These are phyloP conservation scores for Phytophthora hybrid DNA, from an alignment of 352 stramenopile genomes.

Conservation along the genomic window DNA sequence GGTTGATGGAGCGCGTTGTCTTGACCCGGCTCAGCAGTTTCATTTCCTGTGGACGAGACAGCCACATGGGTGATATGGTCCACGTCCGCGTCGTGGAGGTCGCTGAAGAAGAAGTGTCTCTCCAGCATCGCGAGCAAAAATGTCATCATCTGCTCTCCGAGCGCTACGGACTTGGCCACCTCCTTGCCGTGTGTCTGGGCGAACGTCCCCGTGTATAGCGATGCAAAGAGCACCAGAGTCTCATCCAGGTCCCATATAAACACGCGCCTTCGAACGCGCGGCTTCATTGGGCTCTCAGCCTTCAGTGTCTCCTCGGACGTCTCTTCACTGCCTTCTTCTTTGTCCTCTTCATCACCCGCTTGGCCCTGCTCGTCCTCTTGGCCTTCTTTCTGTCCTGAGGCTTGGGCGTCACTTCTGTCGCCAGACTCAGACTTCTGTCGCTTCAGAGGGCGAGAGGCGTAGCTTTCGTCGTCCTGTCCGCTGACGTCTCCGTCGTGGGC, in stretches of 20 bases:
- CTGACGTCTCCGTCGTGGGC: slow-evolving; percentile 18
- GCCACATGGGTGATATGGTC: slow-evolving; percentile 64
- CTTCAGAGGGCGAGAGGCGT: slow-evolving; percentile 45
- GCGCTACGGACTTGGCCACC: slow-evolving; percentile 55
- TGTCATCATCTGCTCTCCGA: slow-evolving; percentile 89
- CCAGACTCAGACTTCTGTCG: slow-evolving; percentile 39
- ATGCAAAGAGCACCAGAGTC: slow-evolving; percentile 85
- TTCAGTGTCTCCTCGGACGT: not conserved
- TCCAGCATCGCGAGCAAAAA: slow-evolving; percentile 85
- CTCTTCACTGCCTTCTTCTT: slow-evolving; percentile 17
- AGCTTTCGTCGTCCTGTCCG: slow-evolving; percentile 25
- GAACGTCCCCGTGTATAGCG: slow-evolving; percentile 79
- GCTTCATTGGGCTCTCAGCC: slow-evolving; percentile 5
- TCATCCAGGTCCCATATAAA: slow-evolving; percentile 89
- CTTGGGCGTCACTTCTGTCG: not conserved
- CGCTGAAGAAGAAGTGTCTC: slow-evolving; percentile 86
- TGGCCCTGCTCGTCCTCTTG: slow-evolving; percentile 4
- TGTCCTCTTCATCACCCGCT: slow-evolving; percentile 13
- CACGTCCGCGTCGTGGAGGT: slow-evolving; percentile 76
- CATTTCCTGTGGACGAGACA: not conserved
- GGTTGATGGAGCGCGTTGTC: not conserved
- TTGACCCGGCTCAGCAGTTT: not conserved
- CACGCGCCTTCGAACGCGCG: slow-evolving; percentile 47
- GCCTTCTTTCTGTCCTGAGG: slow-evolving; percentile 1
- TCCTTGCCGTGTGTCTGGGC: slow-evolving; percentile 71